These are phyloP conservation scores for Ailanthus altissimus DNA, from an alignment of 345 rosid genomes.

Conservation along the genomic window DNA sequence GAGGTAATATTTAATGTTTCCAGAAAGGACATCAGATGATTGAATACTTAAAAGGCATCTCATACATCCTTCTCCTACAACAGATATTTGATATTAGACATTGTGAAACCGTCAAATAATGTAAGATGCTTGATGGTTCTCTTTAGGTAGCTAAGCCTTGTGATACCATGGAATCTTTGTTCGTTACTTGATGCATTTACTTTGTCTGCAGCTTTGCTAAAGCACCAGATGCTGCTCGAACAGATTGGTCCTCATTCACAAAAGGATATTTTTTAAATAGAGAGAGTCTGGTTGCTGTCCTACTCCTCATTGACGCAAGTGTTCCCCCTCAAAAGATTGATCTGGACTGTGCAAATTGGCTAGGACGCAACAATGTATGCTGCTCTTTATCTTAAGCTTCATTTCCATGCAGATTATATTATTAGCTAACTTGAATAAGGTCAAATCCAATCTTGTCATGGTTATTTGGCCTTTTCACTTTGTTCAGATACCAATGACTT, in stretches of 20 bases:
- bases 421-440: not conserved
- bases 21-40: not conserved
- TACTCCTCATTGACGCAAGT: constrained; percentile 87
- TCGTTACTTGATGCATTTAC: not conserved
- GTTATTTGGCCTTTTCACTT: not conserved
- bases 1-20: not conserved
- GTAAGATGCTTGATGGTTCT: not conserved
- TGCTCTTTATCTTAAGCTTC: constrained; percentile 7
- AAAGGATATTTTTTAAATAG: constrained; percentile 90
- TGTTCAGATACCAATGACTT: constrained; percentile 79
- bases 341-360: constrained; percentile 96
- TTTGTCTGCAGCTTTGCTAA: constrained; percentile 63
- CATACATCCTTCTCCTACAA: not conserved
- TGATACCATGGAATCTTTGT: not conserved
- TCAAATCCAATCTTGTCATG: not conserved
- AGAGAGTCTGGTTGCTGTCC: constrained; percentile 69
- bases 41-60: not conserved
- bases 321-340: constrained; percentile 93
- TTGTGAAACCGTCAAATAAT: too few species aligned
- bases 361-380: constrained; percentile 78
- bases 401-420: not conserved
- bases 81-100: not conserved
- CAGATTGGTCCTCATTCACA: constrained; percentile 91
- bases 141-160: not conserved
- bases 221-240: constrained; percentile 77